These are phyloP conservation scores for Beauveria caledonica DNA, from an alignment of 2,329 filamentous ascomycete genomes.

Conservation along the genomic window DNA sequence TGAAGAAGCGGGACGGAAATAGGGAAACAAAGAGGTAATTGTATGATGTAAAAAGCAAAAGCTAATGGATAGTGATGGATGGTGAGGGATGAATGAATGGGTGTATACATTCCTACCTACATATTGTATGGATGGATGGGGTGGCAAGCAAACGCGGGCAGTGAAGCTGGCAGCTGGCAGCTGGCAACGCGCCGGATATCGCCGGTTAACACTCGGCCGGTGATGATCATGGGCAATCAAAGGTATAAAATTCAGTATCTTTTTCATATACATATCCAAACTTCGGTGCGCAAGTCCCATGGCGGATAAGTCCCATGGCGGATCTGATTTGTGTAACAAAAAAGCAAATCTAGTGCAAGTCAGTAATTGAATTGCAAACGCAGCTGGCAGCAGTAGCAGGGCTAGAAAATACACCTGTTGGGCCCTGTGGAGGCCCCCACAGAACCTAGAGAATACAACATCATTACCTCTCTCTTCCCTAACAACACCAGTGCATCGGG, in stretches of 20 bases:
- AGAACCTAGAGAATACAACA: too few relatives aligned
- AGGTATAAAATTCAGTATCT: too few relatives aligned
- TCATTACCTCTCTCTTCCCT: too few relatives aligned
- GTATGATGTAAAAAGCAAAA: constrained; percentile 5
- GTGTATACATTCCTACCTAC: background rate
- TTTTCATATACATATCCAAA: too few relatives aligned
- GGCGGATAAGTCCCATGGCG: too few relatives aligned
- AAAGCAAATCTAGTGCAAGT: background rate
- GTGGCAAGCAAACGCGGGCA: background rate
- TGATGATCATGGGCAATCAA: background rate
- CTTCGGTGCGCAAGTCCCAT: too few relatives aligned
- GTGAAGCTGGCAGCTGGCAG: background rate
- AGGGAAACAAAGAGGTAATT: background rate
- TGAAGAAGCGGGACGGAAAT: background rate
- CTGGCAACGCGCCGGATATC: background rate
- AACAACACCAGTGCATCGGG: background rate
- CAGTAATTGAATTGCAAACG: background rate
- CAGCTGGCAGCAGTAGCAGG: background rate
- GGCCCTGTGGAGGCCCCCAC: too few relatives aligned
- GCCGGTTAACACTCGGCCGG: background rate
- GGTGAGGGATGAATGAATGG: background rate
- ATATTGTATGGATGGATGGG: too few relatives aligned
- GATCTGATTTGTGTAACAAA: too few relatives aligned
- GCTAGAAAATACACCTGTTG: background rate
- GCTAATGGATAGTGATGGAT: background rate